Evolutionary conservation across 2,329 filamentous ascomycete species (phyloP), one percentile per base, ranked within the genome.

Genomic region (Leptosphaerulina australis): DNA sequence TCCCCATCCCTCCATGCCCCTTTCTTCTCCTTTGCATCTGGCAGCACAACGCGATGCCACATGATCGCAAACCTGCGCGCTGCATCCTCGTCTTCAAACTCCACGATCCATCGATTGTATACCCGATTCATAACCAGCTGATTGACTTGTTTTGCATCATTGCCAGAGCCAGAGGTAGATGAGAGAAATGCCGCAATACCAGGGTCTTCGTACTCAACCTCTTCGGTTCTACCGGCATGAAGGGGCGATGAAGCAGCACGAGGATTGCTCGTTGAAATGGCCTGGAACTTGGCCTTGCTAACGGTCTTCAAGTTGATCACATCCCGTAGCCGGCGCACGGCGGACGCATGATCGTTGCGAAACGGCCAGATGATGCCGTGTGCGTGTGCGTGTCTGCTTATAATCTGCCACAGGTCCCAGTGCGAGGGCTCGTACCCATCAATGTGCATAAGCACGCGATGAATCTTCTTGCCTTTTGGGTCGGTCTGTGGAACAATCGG

Each of bases 11-110:
- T 66, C 60, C 68, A 70, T 28, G 53, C 53, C 15, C 53, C 44
- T 31, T 44, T 50, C 17, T 45, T 43, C 30, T 37, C 44, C 21
- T 44, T 44, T 1, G 36, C 35, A 11, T 66, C 26, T 17, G 75
- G 75, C 56, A 83, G 69, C 18, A 73, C 69, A 43, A 74, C 72
- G 30, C 77, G 67, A 70, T 84, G 79, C 82, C 82, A 85, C 49
- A 76, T 69, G 37, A 73, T 62, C 3, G 77, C 74, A 67, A 83
- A 83, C 53, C 78, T 69, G 44, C 75, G 77, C 15, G 83, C 83
- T 53, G 83, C 82, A 8, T 73, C 71, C 39, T 78, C 73, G n/a
- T 81, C 80, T 11, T 74, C 64, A 53, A 88, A 85, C 4, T 79
- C 77, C 17, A 87, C 59, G 11, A 87, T 72, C 72, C 83, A 83